Conservation (phyloP, 495 filamentous ascomycete genomes). For the Xylaria intraflava region DNA sequence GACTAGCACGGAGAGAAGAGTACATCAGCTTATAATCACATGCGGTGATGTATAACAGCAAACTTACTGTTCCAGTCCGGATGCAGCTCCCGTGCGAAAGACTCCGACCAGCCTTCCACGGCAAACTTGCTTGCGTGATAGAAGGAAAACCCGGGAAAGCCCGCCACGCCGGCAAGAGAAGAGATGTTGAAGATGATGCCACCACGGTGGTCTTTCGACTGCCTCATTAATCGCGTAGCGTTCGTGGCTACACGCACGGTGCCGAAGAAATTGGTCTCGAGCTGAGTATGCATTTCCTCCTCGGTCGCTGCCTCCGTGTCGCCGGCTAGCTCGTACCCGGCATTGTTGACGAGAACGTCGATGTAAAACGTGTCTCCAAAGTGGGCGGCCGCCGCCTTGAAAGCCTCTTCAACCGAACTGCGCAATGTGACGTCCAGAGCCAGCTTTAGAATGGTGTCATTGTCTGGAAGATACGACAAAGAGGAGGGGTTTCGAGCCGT, state of each 20-base stretch:
- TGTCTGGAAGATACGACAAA: conserved; percentile 34
- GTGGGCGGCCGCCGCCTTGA: conserved; percentile 25
- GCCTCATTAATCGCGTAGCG: conserved; percentile 40
- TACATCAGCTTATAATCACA: not conserved
- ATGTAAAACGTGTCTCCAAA: conserved; percentile 31
- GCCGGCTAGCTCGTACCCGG: conserved; percentile 40
- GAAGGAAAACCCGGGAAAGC: conserved; percentile 39
- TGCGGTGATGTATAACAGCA: not conserved
- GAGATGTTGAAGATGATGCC: conserved; percentile 47
- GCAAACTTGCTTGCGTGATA: conserved; percentile 51
- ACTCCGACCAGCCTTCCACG: conserved; percentile 49
- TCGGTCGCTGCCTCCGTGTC: conserved; percentile 39
- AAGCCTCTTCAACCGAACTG: conserved; percentile 31
- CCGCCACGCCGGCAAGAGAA: conserved; percentile 42
- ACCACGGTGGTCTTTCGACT: conserved; percentile 20
- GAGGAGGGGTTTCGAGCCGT: conserved; percentile 31
- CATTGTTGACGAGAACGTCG: conserved; percentile 51
- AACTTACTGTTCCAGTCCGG: conserved; percentile 43
- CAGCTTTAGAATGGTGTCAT: conserved; percentile 33
- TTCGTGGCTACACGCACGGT: conserved; percentile 35
- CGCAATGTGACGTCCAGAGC: conserved; percentile 35
- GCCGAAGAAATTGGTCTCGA: conserved; percentile 49
- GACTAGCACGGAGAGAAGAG: conserved; percentile 18
- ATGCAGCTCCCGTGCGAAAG: conserved; percentile 42
- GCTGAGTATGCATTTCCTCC: conserved; percentile 26